Evolutionary conservation across 768 basidiomycete genomes (phyloP).

Genomic region (Suillus plorans): DNA sequence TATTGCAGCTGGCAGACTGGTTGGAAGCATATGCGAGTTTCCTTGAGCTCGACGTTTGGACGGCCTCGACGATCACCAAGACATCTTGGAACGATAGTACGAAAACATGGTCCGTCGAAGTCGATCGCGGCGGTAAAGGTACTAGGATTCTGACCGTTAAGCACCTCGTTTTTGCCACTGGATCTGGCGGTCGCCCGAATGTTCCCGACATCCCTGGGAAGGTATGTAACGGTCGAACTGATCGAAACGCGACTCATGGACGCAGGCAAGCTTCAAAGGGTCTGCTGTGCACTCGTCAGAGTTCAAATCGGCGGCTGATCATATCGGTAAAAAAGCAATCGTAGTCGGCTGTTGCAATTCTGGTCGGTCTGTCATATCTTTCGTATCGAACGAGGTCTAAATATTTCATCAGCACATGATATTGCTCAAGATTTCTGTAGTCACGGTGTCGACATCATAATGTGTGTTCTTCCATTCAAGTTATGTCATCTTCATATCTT

Average conservation of each 20-base stretch:
- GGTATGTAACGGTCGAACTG: neutral
- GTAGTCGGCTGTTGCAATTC: constrained; percentile 72
- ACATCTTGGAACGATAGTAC: constrained; percentile 37
- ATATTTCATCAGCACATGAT: constrained; percentile 29
- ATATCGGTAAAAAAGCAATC: constrained; percentile 61
- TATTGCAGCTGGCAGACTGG: constrained; percentile 57
- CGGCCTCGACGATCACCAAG: constrained; percentile 42
- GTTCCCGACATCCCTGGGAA: constrained; percentile 39
- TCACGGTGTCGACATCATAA: constrained; percentile 29
- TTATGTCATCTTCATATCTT: constrained; percentile 2
- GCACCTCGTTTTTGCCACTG: constrained; percentile 59
- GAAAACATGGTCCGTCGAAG: constrained; percentile 45
- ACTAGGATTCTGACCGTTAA: constrained; percentile 39
- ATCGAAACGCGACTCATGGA: neutral
- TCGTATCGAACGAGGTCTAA: neutral
- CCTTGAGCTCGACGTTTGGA: constrained; percentile 67
- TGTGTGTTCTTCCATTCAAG: constrained; percentile 12
- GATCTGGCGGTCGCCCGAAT: constrained; percentile 44
- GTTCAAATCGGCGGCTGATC: constrained; percentile 47
- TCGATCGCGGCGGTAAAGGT: constrained; percentile 34
- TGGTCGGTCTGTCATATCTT: constrained; percentile 27
- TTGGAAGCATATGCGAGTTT: constrained; percentile 59
- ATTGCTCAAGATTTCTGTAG: constrained; percentile 36
- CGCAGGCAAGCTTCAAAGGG: constrained; percentile 53
- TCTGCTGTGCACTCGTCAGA: constrained; percentile 50